Percentiles rank a stretch among this genome's conserved stretches.
phyloP scores from a whole-genome alignment of 2,329 filamentous ascomycete genomes.

The Aspergillus cejpii region DNA sequence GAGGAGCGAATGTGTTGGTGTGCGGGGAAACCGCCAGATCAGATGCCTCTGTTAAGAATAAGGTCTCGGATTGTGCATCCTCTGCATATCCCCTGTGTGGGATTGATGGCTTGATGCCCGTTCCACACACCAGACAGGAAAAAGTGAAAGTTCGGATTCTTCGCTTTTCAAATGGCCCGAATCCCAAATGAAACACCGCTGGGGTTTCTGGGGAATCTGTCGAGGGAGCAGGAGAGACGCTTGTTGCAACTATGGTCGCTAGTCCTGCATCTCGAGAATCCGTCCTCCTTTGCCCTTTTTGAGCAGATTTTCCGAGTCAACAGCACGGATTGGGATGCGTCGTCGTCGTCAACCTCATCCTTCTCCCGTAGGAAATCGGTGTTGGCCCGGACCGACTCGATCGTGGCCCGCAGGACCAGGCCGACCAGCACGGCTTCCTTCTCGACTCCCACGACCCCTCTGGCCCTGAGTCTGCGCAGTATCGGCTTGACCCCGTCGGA shows the following conservation, averaged over 20 bases:
- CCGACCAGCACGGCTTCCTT: constrained; percentile 71
- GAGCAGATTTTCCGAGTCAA: constrained; percentile 41
- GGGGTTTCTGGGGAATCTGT: constrained; percentile 74
- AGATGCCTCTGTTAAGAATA: background rate
- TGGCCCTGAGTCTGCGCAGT: constrained; percentile 8
- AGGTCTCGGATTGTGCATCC: background rate
- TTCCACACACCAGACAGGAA: background rate
- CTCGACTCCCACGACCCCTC: constrained; percentile 2
- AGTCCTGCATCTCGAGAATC: constrained; percentile 49
- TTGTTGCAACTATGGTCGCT: constrained; percentile 73
- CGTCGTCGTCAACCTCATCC: no score
- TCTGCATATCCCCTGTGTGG: background rate
- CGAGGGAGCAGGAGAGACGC: constrained; percentile 73
- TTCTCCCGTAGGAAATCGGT: constrained; percentile 32
- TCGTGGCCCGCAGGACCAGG: constrained; percentile 63
- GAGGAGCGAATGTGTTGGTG: background rate
- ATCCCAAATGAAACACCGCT: background rate
- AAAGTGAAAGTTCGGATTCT: no score
- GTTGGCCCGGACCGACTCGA: constrained; percentile 24
- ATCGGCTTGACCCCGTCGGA: constrained; percentile 32
- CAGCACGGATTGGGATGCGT: constrained; percentile 20
- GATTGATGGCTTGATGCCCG: background rate
- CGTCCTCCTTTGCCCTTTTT: constrained; percentile 57
- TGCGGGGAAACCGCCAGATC: background rate
- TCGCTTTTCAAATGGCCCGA: background rate